Percentiles rank a stretch among this genome's conserved stretches.
Evolutionary conservation across 345 rosid genomes (phyloP).

Genomic region (Hypericum androsaemum): DNA sequence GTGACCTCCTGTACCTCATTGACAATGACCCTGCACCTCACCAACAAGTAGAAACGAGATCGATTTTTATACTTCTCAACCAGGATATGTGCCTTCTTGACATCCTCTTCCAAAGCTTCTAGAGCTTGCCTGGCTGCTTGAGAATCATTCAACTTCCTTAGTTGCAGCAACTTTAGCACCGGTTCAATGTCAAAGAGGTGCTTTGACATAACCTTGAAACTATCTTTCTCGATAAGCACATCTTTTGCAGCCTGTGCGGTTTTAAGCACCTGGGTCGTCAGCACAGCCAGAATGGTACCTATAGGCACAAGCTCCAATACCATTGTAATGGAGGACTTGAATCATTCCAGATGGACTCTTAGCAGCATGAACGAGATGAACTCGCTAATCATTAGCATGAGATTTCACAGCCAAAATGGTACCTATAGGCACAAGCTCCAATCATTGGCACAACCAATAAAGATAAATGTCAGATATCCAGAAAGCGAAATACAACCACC

Average conservation of each 20-base stretch:
- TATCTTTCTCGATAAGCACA: constrained; percentile 47
- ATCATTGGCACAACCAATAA: too few species aligned
- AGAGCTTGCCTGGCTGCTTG: constrained; percentile 47
- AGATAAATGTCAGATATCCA: too few species aligned
- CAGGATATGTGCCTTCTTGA: constrained; percentile 49
- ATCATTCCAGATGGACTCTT: neutral
- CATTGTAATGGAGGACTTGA: constrained; percentile 14
- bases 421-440: constrained; percentile 65
- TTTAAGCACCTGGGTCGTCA: constrained; percentile 49
- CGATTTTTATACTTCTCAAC: constrained; percentile 48
- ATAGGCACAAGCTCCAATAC: constrained; percentile 57
- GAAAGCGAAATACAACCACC: too few species aligned
- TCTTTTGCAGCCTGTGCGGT: constrained; percentile 69
- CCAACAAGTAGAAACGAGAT: constrained; percentile 46
- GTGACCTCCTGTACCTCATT: constrained; percentile 57
- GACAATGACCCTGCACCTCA: constrained; percentile 49
- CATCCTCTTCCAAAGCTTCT: constrained; percentile 45
- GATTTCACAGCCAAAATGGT: constrained; percentile 40
- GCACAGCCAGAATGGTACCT: constrained; percentile 51
- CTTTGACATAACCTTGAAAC: constrained; percentile 55
- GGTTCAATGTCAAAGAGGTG: constrained; percentile 63
- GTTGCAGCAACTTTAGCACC: constrained; percentile 47
- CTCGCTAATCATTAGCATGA: too few species aligned
- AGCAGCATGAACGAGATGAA: too few species aligned
- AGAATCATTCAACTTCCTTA: constrained; percentile 42